These are phyloP conservation scores for Ophiocordyceps sinensis DNA, from an alignment of 2,329 filamentous ascomycete species.

Conservation along the genomic window DNA sequence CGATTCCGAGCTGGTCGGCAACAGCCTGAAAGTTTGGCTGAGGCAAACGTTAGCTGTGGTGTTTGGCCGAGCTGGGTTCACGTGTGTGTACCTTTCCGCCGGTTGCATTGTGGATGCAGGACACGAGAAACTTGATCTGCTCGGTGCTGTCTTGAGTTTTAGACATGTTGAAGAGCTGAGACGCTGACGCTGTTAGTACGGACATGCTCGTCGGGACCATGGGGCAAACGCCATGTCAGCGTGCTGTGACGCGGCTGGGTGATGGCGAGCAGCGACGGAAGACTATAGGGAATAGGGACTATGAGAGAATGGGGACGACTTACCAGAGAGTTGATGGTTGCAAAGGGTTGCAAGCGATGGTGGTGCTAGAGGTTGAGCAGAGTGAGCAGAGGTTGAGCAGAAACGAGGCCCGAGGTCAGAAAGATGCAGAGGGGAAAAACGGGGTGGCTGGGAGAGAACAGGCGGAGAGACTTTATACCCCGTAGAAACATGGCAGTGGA, in stretches of 20 bases:
- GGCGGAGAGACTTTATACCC: too few relatives aligned
- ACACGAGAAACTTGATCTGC: slow-evolving; percentile 51
- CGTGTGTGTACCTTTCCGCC: slow-evolving; percentile 37
- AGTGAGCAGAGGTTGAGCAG: too few relatives aligned
- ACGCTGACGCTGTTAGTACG: neutral
- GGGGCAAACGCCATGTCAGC: too few relatives aligned
- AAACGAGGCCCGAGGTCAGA: too few relatives aligned
- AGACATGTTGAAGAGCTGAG: slow-evolving; percentile 16
- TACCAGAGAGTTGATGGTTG: too few relatives aligned
- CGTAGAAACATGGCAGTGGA: too few relatives aligned
- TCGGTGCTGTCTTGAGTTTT: slow-evolving; percentile 29
- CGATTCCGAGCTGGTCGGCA: slow-evolving; percentile 47
- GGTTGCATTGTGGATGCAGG: slow-evolving; percentile 46
- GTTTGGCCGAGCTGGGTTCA: neutral
- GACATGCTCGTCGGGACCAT: neutral
- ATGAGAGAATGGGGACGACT: too few relatives aligned
- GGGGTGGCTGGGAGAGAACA: too few relatives aligned
- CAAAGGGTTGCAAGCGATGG: too few relatives aligned
- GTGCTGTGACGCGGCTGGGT: neutral
- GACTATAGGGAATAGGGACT: too few relatives aligned
- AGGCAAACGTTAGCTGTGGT: neutral
- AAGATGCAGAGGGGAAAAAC: too few relatives aligned
- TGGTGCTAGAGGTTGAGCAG: too few relatives aligned
- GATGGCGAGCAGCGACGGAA: neutral
- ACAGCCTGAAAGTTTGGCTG: slow-evolving; percentile 53